Evolutionary conservation across 495 filamentous ascomycete genomes (phyloP), one percentile per base, ranked within the genome.

Genomic region (Talaromyces nanjingensis): DNA sequence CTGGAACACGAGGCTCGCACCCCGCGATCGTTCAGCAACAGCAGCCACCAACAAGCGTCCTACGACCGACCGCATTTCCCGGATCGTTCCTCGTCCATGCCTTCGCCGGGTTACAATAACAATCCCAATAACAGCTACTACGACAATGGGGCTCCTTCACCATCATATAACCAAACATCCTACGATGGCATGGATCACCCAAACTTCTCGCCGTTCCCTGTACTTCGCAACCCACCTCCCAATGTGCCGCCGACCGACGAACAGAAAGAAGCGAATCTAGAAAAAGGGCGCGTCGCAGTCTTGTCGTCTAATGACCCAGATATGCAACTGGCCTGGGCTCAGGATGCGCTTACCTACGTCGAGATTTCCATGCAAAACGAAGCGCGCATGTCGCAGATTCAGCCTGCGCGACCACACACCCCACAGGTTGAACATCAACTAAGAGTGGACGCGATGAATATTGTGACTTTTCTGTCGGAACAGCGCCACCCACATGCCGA

Each of bases 181-280:
- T 77, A 79, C 65, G 77, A 78, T 52, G 71, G 66, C 60, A 79
- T 78, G 74, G 88, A 92, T 61, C 78, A 84, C 42, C 91, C 93
- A 29, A 91, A 87, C 64, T 92, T 96, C 78, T 96, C 93, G 8
- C 91, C 91, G 0, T 98, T 98, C 73, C 94, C 94, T 39, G 89
- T 90, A 65, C 81, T 96, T 62, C 84, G 84, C 67, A 87, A 88
- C 65, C 87, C 85, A 7, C 91, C 91, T 18, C 87, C 91, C 45
- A 96, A 97, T 73, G 91, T 98, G 7, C 96, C 94, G 16, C 91
- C 91, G 2, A 92, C 91, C 65, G 92, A 97, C 76, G 93, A 97
- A 66, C 91, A 98, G 73, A 90, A 93, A 70, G 94, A 96, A 71
- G 86, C 87, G 16, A 91, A 88, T 59, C 77, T 98, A 37, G 92